phyloP scores from a whole-genome alignment of 768 basidiomycete species.

The Macrolepiota dolichaula region DNA sequence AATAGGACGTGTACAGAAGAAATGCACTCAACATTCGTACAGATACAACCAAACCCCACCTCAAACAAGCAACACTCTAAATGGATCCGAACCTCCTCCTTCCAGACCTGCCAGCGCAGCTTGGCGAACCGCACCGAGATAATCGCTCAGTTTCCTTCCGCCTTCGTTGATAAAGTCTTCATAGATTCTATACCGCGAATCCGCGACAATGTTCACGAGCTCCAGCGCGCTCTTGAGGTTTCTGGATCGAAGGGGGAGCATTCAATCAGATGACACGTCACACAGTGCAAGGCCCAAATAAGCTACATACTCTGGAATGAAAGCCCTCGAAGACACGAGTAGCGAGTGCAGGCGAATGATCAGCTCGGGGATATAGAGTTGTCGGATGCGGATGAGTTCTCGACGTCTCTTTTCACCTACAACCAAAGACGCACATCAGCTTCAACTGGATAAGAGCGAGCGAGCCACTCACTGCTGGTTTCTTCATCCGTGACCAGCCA shows the following conservation, averaged over 20 bases:
- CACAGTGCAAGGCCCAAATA: not conserved
- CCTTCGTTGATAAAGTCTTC: conserved; percentile 74
- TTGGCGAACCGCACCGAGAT: conserved; percentile 69
- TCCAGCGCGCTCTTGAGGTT: conserved; percentile 74
- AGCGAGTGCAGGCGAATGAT: conserved; percentile 80
- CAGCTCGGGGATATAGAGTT: conserved; percentile 87
- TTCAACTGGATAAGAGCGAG: not conserved
- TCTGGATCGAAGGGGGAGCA: conserved; percentile 33
- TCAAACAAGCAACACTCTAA: conserved; percentile 33
- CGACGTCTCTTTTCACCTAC: conserved; percentile 51
- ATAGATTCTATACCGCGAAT: conserved; percentile 82
- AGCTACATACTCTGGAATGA: conserved; percentile 63
- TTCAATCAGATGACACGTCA: not conserved
- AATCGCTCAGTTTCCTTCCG: conserved; percentile 63
- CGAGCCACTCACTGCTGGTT: conserved; percentile 31
- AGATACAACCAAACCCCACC: not conserved
- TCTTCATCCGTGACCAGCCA: conserved; percentile 67
- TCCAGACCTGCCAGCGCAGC: conserved; percentile 73
- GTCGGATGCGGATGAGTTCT: conserved; percentile 79
- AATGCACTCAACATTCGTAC: not conserved
- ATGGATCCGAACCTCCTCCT: conserved; percentile 74
- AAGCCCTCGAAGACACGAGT: conserved; percentile 58
- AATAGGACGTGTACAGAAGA: not conserved
- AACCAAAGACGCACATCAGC: not conserved
- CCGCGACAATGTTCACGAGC: conserved; percentile 82